Evolutionary conservation across 2,329 filamentous ascomycete species (phyloP), one percentile per base, ranked within the genome.

Genomic region (Chalaropsis ovoidea): DNA sequence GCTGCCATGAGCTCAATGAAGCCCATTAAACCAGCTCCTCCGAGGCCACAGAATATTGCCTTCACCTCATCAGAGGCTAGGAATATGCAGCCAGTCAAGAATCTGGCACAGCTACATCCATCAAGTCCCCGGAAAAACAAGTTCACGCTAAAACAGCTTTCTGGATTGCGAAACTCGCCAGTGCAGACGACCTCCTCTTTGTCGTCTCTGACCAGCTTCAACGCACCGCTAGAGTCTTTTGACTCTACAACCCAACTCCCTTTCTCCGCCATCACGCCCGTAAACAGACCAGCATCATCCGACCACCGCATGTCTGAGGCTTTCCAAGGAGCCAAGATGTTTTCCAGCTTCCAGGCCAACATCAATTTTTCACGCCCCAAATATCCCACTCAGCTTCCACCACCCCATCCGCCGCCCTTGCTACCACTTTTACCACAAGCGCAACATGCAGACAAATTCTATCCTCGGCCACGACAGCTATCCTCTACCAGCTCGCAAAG

Each of bases 341-440:
- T 67, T 52, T 62, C 66, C 3, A 62, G 39, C 22, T 67, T 67
- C 42, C 66, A 67, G 41, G 58, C 66, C 6, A 63, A 60, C 1
- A 61, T 39, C 47, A 62, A 31, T 62, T 2, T 15, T 58, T 17
- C 27, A n/a, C 10, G n/a, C 31, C 19, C 56, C 56, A 41, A 42
- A 52, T 49, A 58, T 17, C 5, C 10, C 8, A 19, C 49, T 42
- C 31, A 13, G 2, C 62, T 19, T 17, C 52, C 60, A 35, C 61
- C 41, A 7, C 56, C 19, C 10, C 45, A 27, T 15, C 3, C 24
- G 11, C 47, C 7, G 24, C 47, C 39, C 15, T 47, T 31, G 11
- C 49, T 27, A 17, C 62, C 47, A 35, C 39, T 52, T 27, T 3
- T 24, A 45, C 8, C 56, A 22, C 22, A n/a, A 54, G 5, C 13